Percentiles rank a stretch among this genome's conserved stretches.
phyloP scores from a whole-genome alignment of 1,284 basidiomycete genomes.

The Heterobasidion parviporum region DNA sequence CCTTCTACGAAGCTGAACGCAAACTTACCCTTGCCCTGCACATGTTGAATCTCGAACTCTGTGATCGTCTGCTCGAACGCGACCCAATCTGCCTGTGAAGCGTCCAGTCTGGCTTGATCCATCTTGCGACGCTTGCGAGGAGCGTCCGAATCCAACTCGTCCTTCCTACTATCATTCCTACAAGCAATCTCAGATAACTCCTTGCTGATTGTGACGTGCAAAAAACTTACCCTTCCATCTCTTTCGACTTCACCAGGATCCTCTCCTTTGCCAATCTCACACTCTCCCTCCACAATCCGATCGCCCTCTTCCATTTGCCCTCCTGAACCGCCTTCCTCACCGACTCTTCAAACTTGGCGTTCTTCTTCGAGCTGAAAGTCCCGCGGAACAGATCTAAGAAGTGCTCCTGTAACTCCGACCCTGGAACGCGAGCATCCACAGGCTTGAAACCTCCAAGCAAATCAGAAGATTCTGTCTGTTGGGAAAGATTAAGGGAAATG shows the following conservation, averaged over 20 bases:
- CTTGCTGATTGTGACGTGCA: not conserved
- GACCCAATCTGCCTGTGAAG: conserved; percentile 60
- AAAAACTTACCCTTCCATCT: conserved; percentile 33
- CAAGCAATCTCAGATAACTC: conserved; percentile 8
- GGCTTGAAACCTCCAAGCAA: conserved; percentile 95
- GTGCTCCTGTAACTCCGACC: conserved; percentile 62
- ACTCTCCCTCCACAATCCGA: conserved; percentile 82
- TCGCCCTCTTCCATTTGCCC: conserved; percentile 81
- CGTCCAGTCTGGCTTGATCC: conserved; percentile 34
- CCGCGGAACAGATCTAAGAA: conserved; percentile 83
- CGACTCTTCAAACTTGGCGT: conserved; percentile 80
- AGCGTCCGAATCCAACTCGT: conserved; percentile 26
- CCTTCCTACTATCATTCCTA: conserved; percentile 15
- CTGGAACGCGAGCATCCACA: conserved; percentile 79
- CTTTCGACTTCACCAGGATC: conserved; percentile 36
- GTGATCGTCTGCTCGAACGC: conserved; percentile 65
- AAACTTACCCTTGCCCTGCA: conserved; percentile 79
- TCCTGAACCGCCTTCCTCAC: conserved; percentile 79
- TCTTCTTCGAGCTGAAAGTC: conserved; percentile 89
- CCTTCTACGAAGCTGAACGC: conserved; percentile 96
- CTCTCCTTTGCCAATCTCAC: conserved; percentile 60
- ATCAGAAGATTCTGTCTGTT: conserved; percentile 95
- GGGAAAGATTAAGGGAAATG: conserved; percentile 89
- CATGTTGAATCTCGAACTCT: conserved; percentile 83
- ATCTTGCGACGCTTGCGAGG: conserved; percentile 75